A percentile compares a stretch with the other conserved stretches of the same genome.
Conservation (phyloP, 148 eudicot species). For the Heliosperma pusillum region DNA sequence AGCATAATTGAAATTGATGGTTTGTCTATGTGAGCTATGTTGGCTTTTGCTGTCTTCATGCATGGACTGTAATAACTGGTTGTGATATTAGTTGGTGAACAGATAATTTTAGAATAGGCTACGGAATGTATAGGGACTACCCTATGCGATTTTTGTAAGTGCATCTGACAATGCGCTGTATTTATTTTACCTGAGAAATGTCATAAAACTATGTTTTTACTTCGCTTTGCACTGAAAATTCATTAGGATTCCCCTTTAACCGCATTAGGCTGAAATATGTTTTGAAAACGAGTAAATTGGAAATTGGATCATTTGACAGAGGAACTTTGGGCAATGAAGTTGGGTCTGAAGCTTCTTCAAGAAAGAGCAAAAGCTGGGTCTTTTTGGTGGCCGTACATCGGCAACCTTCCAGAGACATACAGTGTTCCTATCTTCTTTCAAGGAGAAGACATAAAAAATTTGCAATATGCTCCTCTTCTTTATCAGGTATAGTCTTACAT, state of each 20-base stretch:
- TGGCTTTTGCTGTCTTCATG: not conserved
- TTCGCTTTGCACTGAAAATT: not conserved
- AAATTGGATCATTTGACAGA: constrained; percentile 88
- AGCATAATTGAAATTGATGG: too few species aligned
- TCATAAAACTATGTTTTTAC: not conserved
- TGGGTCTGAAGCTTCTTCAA: constrained; percentile 84
- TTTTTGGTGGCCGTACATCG: constrained; percentile 97
- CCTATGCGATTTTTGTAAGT: not conserved
- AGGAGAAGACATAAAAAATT: constrained; percentile 79
- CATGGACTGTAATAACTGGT: not conserved
- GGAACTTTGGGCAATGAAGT: constrained; percentile 93
- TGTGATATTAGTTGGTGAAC: not conserved
- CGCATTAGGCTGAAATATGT: constrained; percentile 46
- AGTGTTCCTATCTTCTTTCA: constrained; percentile 87
- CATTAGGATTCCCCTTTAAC: constrained; percentile 23
- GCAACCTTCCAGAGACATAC: constrained; percentile 93
- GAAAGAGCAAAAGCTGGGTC: constrained; percentile 82
- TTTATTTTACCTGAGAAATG: not conserved
- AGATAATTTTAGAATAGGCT: not conserved
- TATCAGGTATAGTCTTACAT: constrained; percentile 53
- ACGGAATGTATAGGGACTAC: not conserved
- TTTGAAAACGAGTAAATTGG: constrained; percentile 72
- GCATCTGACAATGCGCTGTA: not conserved
- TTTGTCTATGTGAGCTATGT: too few species aligned
- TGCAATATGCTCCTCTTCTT: constrained; percentile 87